phyloP scores from a whole-genome alignment of 257 asterid genomes.

The Nicotiana tomentosiformis region DNA sequence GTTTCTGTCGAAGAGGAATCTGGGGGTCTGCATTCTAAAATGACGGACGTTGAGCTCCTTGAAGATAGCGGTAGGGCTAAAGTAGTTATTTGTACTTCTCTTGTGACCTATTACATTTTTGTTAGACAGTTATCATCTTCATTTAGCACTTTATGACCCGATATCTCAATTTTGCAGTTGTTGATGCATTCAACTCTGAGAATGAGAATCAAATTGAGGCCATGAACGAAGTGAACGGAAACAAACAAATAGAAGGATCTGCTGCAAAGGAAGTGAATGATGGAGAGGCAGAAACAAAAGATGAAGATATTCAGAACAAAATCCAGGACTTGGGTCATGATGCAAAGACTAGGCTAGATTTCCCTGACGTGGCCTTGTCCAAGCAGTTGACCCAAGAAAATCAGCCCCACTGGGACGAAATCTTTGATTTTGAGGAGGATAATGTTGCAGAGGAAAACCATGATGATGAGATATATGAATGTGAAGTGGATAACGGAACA shows the following conservation, averaged over 20 bases:
- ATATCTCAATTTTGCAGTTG: conserved; percentile 13
- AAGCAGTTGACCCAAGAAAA: not conserved
- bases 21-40: not conserved
- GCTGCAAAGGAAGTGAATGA: not conserved
- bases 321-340: not conserved
- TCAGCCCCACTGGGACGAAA: not conserved
- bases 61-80: not conserved
- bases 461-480: not conserved
- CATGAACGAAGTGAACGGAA: not conserved
- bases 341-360: not conserved
- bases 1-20: not conserved
- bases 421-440: not conserved
- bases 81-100: too few species aligned
- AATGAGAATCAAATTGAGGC: not conserved
- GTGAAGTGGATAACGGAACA: not conserved
- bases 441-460: not conserved
- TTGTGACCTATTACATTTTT: too few species aligned
- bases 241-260: not conserved
- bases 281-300: conserved; percentile 17
- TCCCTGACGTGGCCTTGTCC: not conserved
- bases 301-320: not conserved
- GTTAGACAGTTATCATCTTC: not conserved
- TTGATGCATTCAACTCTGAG: conserved; percentile 6
- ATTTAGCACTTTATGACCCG: not conserved
- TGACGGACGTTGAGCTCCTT: not conserved